Evolutionary conservation across 108 stramenopile species (phyloP), one percentile per base, ranked within the genome.

Genomic region (Parmales sp.): DNA sequence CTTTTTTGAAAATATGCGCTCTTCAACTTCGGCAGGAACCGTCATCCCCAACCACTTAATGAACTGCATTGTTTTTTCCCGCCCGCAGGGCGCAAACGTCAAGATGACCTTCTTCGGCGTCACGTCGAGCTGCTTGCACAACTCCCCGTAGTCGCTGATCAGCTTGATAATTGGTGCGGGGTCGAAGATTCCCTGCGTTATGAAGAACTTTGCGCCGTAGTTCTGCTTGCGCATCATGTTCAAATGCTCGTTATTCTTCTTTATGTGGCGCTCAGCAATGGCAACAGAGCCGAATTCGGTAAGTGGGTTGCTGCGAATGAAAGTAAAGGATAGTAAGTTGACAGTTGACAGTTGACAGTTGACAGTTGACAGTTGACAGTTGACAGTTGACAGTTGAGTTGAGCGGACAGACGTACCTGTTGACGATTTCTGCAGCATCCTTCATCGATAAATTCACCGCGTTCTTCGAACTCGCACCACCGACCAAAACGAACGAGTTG

Each of bases 251-350:
- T 78, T 78, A 51, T 78, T 51, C 68, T 83, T 76, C 43, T 74
- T 45, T n/a, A 77, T 85, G 65, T 85, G 84, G 5, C 84, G 76
- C 70, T 85, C 84, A n/a, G 81, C 76, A 63, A 85, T 85, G 49
- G 76, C 77, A 19, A 85, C 84, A 54, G 79, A 82, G 9, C 84
- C 84, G 71, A 85, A 82, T 6, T 67, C 39, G 45, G 69, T n/a
- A n/a, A n/a, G n/a, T n/a, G n/a, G n/a, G n/a, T n/a, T n/a, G n/a
- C n/a, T n/a, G n/a, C n/a, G n/a, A n/a, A n/a, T n/a, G n/a, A n/a
- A n/a, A n/a, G n/a, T n/a, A n/a, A n/a, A n/a, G n/a, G n/a, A n/a
- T n/a, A n/a, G n/a, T n/a, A n/a, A n/a, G n/a, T n/a, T n/a, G n/a
- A n/a, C n/a, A n/a, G n/a, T n/a, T n/a, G n/a, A n/a, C n/a, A n/a